Conservation (phyloP, 2,329 filamentous ascomycete genomes). For the Aspergillus thermomutatus region DNA sequence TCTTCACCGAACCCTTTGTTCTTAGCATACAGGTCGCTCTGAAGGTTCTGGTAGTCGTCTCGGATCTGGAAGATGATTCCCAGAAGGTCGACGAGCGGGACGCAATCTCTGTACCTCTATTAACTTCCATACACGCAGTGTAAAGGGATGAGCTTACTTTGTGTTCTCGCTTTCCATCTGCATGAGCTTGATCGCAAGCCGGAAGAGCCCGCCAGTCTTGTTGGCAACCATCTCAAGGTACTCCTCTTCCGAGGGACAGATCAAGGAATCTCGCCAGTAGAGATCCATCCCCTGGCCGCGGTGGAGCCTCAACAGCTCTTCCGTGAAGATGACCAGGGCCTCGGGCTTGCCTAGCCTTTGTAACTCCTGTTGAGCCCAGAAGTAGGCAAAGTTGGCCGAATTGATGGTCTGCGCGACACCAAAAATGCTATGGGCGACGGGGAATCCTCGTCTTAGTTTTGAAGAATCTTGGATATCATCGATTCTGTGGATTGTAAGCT, state of each 20-base stretch:
- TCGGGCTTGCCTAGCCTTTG: slow-evolving; percentile 26
- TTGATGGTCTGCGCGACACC: slow-evolving; percentile 50
- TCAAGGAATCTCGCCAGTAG: slow-evolving; percentile 39
- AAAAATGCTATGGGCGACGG: slow-evolving; percentile 48
- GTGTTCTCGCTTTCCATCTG: slow-evolving; percentile 23
- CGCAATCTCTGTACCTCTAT: slow-evolving; percentile 23
- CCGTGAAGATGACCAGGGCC: slow-evolving; percentile 34
- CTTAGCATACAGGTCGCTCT: slow-evolving; percentile 59
- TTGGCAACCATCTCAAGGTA: slow-evolving; percentile 43
- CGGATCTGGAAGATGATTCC: slow-evolving; percentile 40
- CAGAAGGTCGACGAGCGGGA: slow-evolving; percentile 61
- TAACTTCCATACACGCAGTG: not conserved
- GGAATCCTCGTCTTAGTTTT: slow-evolving; percentile 43
- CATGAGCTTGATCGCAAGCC: slow-evolving; percentile 38
- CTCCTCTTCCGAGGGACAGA: slow-evolving; percentile 38
- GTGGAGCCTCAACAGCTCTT: slow-evolving; percentile 38
- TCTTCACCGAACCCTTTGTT: slow-evolving; percentile 94
- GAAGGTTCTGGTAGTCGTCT: slow-evolving; percentile 81
- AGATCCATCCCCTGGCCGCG: slow-evolving; percentile 43
- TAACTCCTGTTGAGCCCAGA: slow-evolving; percentile 32
- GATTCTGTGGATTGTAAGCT: slow-evolving; percentile 25
- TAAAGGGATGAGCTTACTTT: not conserved
- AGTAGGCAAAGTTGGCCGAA: slow-evolving; percentile 43
- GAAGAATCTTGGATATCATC: slow-evolving; percentile 51
- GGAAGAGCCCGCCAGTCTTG: slow-evolving; percentile 43